phyloP scores from a whole-genome alignment of 2,329 filamentous ascomycete species.

The Penicillium frequentans region DNA sequence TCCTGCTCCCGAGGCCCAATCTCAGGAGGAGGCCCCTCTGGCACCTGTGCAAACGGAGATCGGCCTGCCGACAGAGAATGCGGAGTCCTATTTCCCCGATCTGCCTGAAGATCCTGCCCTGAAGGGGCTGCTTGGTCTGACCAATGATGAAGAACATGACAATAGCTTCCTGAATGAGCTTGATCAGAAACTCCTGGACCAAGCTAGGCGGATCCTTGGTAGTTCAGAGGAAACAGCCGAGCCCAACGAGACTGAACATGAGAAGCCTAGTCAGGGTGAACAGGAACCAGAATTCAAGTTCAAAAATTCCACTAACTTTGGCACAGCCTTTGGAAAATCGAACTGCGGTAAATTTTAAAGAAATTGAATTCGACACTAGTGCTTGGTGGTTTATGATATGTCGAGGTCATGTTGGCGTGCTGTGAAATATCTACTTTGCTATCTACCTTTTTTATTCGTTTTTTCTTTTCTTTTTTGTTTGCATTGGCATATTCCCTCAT shows the following conservation, averaged over 20 bases:
- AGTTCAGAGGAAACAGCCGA: conserved; percentile 24
- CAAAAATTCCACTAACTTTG: conserved; percentile 49
- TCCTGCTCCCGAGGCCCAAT: conserved; percentile 21
- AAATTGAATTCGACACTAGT: background rate
- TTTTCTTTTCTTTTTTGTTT: conserved; percentile 2
- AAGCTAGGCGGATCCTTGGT: conserved; percentile 36
- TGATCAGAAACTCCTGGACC: conserved; percentile 44
- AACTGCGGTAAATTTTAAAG: background rate
- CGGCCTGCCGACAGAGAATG: conserved; percentile 38
- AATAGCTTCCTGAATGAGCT: conserved; percentile 43
- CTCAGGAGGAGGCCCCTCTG: conserved; percentile 33
- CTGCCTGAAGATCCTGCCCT: conserved; percentile 45
- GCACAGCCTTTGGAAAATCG: conserved; percentile 44
- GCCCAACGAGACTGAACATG: conserved; percentile 24
- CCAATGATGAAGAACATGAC: conserved; percentile 43
- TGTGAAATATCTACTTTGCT: conserved; percentile 3
- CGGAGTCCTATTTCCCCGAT: conserved; percentile 44
- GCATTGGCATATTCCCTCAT: background rate
- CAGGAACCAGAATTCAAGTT: conserved; percentile 42
- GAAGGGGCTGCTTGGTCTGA: conserved; percentile 44
- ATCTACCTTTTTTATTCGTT: background rate
- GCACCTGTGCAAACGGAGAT: conserved; percentile 32
- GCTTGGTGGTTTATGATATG: conserved; percentile 14
- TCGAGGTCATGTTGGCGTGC: conserved; percentile 4
- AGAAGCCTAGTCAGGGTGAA: conserved; percentile 25